These are phyloP conservation scores for Nothophytophthora sp. DNA, from an alignment of 352 stramenopile genomes.

Conservation along the genomic window DNA sequence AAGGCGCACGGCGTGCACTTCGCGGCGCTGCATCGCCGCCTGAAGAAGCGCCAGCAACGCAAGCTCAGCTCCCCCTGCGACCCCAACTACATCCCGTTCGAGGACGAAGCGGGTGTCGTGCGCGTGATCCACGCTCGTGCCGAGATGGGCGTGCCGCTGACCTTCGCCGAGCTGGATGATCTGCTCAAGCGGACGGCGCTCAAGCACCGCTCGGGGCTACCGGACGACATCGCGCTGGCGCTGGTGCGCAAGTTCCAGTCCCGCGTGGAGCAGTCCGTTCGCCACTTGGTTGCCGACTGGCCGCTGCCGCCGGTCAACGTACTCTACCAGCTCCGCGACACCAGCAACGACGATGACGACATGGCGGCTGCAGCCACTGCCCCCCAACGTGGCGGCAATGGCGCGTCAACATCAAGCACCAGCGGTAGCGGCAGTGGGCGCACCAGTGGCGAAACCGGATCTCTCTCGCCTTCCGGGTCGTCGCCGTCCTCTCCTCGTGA, in stretches of 20 bases:
- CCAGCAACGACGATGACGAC: conserved; percentile 6
- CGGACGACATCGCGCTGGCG: conserved; percentile 32
- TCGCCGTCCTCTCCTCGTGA: conserved; percentile 24
- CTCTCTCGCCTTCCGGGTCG: conserved; percentile 24
- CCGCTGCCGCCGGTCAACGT: conserved; percentile 31
- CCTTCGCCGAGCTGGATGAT: conserved; percentile 67
- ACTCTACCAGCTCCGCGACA: conserved; percentile 37
- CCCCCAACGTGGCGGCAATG: conserved; percentile 9
- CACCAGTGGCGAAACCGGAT: conserved; percentile 10
- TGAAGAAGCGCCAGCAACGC: conserved; percentile 65
- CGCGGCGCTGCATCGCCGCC: conserved; percentile 58
- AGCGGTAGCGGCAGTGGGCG: conserved; percentile 7
- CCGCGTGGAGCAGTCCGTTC: conserved; percentile 61
- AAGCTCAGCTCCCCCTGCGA: conserved; percentile 39
- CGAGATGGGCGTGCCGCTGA: conserved; percentile 73
- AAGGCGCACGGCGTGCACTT: conserved; percentile 69
- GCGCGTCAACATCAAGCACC: conserved; percentile 7
- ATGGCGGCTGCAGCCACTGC: neutral
- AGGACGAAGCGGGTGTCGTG: conserved; percentile 70
- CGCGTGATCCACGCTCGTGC: conserved; percentile 69
- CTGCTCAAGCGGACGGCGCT: conserved; percentile 58
- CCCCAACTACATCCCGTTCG: conserved; percentile 64
- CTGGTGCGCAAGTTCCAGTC: conserved; percentile 59
- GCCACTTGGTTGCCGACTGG: conserved; percentile 68
- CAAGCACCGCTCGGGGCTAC: conserved; percentile 50